phyloP scores from a whole-genome alignment of 345 rosid genomes.

The Lumnitzera racemosa region DNA sequence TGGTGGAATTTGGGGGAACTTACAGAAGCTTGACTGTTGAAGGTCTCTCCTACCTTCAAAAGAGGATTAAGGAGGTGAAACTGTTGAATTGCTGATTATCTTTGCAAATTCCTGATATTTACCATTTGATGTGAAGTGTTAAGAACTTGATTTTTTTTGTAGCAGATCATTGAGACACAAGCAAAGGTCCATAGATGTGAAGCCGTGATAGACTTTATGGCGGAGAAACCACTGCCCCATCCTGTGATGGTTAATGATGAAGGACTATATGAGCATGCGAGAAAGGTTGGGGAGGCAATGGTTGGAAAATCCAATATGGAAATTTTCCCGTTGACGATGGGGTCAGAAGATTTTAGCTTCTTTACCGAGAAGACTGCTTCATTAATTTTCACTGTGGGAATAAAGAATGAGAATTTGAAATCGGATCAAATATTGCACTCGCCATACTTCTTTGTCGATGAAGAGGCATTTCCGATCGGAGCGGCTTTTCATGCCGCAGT shows the following conservation, averaged over 20 bases:
- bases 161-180: constrained; percentile 51
- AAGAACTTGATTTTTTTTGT: too few relatives aligned
- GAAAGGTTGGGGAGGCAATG: constrained; percentile 39
- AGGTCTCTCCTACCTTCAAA: constrained; percentile 44
- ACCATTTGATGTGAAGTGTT: too few relatives aligned
- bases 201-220: constrained; percentile 43
- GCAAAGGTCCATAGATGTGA: constrained; percentile 52
- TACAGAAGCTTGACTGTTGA: constrained; percentile 48
- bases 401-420: constrained; percentile 39
- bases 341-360: constrained; percentile 69
- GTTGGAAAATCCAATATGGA: constrained; percentile 49
- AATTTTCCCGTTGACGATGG: constrained; percentile 49
- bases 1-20: constrained; percentile 51
- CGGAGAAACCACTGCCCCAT: constrained; percentile 34
- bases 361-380: constrained; percentile 51
- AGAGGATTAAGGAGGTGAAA: constrained; percentile 43
- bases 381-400: constrained; percentile 44
- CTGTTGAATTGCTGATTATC: not conserved
- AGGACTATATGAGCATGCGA: constrained; percentile 41
- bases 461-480: constrained; percentile 56
- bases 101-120: too few relatives aligned
- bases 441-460: constrained; percentile 52
- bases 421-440: constrained; percentile 52
- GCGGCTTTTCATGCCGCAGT: constrained; percentile 60
- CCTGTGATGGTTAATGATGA: constrained; percentile 55